Conservation (phyloP, 495 filamentous ascomycete species). For the Chaetomium tenue region DNA sequence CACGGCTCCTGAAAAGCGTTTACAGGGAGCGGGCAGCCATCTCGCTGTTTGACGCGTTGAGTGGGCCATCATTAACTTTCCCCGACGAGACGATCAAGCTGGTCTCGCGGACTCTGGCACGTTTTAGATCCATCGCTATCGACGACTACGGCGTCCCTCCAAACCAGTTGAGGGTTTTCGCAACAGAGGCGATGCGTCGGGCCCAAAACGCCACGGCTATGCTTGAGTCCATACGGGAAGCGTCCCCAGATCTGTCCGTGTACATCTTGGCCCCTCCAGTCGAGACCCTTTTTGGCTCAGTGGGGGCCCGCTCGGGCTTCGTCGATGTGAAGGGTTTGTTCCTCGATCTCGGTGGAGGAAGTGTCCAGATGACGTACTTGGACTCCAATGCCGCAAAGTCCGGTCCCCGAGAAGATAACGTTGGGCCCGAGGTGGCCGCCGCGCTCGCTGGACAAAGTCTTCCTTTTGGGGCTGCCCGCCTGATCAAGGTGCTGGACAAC, state of each 20-base stretch:
- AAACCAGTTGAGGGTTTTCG: slow-evolving; percentile 67
- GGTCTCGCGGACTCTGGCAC: slow-evolving; percentile 62
- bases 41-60: slow-evolving; percentile 86
- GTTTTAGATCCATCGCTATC: slow-evolving; percentile 71
- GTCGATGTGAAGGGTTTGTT: slow-evolving; percentile 61
- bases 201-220: slow-evolving; percentile 73
- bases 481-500: slow-evolving; percentile 61
- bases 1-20: slow-evolving; percentile 71
- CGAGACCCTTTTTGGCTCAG: slow-evolving; percentile 77
- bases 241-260: slow-evolving; percentile 61
- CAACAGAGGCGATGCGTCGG: slow-evolving; percentile 84
- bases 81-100: slow-evolving; percentile 58
- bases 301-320: slow-evolving; percentile 79
- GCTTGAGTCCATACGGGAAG: slow-evolving; percentile 57
- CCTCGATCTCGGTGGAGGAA: slow-evolving; percentile 88
- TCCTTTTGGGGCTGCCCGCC: slow-evolving; percentile 83
- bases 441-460: slow-evolving; percentile 54
- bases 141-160: slow-evolving; percentile 61
- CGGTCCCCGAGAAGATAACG: slow-evolving; percentile 48
- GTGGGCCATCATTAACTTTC: slow-evolving; percentile 55
- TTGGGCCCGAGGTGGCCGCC: slow-evolving; percentile 46
- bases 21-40: slow-evolving; percentile 76
- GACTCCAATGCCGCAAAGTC: slow-evolving; percentile 48
- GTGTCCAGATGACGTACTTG: slow-evolving; percentile 87
- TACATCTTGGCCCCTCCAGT: slow-evolving; percentile 72